phyloP scores from a whole-genome alignment of 805 yeast species.

The Candida germanica region DNA sequence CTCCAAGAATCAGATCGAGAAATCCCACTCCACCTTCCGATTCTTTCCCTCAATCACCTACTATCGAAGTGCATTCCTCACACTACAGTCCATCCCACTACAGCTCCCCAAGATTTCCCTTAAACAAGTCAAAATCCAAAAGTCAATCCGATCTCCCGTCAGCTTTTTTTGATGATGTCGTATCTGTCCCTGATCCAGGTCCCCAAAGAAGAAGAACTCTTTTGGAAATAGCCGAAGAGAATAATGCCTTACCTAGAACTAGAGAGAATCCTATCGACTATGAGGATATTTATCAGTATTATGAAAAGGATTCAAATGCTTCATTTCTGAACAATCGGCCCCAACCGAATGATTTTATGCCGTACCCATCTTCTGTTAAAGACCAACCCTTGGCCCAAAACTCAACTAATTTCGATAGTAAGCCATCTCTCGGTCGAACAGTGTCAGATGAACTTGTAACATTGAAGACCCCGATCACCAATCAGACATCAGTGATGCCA shows the following conservation, averaged over 20 bases:
- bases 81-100: not conserved
- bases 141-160: conserved; percentile 1
- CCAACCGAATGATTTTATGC: conserved; percentile 11
- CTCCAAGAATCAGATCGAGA: conserved; percentile 27
- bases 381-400: conserved; percentile 11
- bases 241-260: conserved; percentile 5
- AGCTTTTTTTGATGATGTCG: conserved; percentile 4
- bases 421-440: conserved; percentile 8
- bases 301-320: conserved; percentile 13
- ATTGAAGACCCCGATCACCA: conserved; percentile 6
- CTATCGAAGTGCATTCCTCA: not conserved
- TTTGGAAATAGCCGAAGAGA: conserved; percentile 15
- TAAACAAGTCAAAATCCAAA: not conserved
- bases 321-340: conserved; percentile 7
- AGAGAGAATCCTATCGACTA: conserved; percentile 10
- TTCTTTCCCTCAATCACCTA: not conserved
- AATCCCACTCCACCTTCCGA: conserved; percentile 29
- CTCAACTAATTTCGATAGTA: conserved; percentile 3
- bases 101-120: not conserved
- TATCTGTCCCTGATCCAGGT: conserved; percentile 11
- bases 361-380: conserved; percentile 14
- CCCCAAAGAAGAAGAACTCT: conserved; percentile 12
- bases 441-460: conserved; percentile 8
- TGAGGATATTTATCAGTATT: conserved; percentile 17
- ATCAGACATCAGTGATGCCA: conserved; percentile 14